Percentiles rank a stretch among this genome's conserved stretches.
Evolutionary conservation across 2,329 filamentous ascomycete genomes (phyloP).

Genomic region (Aspergillus jensenii): DNA sequence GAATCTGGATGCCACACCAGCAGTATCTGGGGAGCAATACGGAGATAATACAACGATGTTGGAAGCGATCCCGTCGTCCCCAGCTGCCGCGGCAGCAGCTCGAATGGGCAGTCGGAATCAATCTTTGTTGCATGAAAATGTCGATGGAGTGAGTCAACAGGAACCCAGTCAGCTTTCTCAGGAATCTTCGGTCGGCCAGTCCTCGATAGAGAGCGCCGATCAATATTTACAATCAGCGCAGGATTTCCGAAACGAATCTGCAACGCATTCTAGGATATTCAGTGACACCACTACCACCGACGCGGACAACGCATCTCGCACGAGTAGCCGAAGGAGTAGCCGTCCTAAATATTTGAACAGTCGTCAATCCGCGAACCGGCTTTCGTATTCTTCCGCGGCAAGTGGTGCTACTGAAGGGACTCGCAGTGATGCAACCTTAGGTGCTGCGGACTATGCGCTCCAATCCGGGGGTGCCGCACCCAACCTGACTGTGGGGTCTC

Average conservation of each 20-base stretch:
- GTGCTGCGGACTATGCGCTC: constrained; percentile 75
- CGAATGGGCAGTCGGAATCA: constrained; percentile 41
- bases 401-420: constrained; percentile 60
- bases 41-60: constrained; percentile 38
- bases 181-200: constrained; percentile 22
- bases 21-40: constrained; percentile 19
- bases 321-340: constrained; percentile 36
- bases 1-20: constrained; percentile 22
- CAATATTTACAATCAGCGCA: constrained; percentile 28
- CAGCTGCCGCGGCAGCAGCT: constrained; percentile 44
- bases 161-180: constrained; percentile 22
- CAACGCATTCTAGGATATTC: constrained; percentile 25
- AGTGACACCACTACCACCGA: constrained; percentile 28
- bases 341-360: constrained; percentile 57
- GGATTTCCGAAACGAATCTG: constrained; percentile 27
- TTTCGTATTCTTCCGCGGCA: constrained; percentile 58
- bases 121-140: constrained; percentile 28
- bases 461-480: constrained; percentile 77
- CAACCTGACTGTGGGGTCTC: constrained; percentile 20
- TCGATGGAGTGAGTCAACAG: constrained; percentile 17
- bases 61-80: constrained; percentile 46
- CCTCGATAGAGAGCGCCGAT: constrained; percentile 20
- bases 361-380: constrained; percentile 57
- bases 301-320: constrained; percentile 19
- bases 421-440: constrained; percentile 70